phyloP scores from a whole-genome alignment of 371 early-diverging fungal species.

The Actinomortierella ambigua region DNA sequence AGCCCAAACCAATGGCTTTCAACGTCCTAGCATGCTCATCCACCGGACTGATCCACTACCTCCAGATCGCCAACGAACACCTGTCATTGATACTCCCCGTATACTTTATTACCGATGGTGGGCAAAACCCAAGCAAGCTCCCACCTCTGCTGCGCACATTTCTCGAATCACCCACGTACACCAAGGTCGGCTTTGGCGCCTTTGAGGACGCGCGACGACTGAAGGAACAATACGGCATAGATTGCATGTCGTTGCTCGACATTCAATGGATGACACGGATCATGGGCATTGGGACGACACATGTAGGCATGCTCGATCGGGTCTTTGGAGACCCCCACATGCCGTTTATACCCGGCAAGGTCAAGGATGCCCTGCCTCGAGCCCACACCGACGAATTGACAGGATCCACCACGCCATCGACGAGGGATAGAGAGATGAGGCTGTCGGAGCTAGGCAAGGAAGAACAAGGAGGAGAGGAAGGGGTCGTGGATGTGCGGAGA shows the following conservation, averaged over 20 bases:
- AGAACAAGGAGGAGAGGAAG: slow-evolving; percentile 1
- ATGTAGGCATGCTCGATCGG: slow-evolving; percentile 27
- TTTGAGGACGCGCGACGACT: slow-evolving; percentile 36
- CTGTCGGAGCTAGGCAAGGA: background rate
- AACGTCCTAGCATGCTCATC: slow-evolving; percentile 42
- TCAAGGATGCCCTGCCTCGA: slow-evolving; percentile 2
- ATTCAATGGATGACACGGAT: slow-evolving; percentile 42
- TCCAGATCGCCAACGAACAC: slow-evolving; percentile 41
- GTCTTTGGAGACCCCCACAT: slow-evolving; percentile 39
- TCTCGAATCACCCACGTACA: slow-evolving; percentile 30
- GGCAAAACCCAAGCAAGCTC: slow-evolving; percentile 29
- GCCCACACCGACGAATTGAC: background rate
- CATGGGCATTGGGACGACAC: slow-evolving; percentile 35
- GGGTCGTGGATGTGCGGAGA: slow-evolving; percentile 33
- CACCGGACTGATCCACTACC: slow-evolving; percentile 41
- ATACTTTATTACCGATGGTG: slow-evolving; percentile 30
- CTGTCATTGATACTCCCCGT: slow-evolving; percentile 37
- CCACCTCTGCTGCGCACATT: slow-evolving; percentile 37
- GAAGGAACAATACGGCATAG: slow-evolving; percentile 39
- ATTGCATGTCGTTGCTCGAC: slow-evolving; percentile 25
- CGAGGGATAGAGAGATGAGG: background rate
- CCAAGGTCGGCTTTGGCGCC: slow-evolving; percentile 38
- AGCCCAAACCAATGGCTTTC: slow-evolving; percentile 36
- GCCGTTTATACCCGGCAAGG: slow-evolving; percentile 38
- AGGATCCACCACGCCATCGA: background rate